phyloP scores from a whole-genome alignment of 2,329 filamentous ascomycete genomes.

The Penicillium crustosum region DNA sequence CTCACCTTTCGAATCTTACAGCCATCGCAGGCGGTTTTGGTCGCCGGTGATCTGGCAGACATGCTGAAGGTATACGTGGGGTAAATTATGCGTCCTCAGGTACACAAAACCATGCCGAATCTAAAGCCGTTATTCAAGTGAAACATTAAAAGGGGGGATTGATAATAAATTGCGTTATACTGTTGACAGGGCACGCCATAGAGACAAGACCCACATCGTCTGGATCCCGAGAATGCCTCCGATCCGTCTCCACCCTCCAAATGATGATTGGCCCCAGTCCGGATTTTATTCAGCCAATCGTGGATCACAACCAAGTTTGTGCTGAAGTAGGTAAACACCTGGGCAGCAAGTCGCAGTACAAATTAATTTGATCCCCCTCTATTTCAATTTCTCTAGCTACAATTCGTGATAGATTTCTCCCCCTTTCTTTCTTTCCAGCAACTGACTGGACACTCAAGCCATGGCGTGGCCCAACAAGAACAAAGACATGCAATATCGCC shows the following conservation, averaged over 20 bases:
- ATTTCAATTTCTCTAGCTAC: background rate
- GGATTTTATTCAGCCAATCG: background rate
- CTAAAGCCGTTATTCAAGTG: too few relatives aligned
- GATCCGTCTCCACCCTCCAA: background rate
- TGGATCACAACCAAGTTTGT: background rate
- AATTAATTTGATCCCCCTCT: background rate
- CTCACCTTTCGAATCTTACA: background rate
- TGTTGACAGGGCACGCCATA: background rate
- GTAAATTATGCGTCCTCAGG: background rate
- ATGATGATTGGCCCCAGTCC: background rate
- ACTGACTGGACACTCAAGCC: background rate
- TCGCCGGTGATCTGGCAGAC: background rate
- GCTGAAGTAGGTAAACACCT: background rate
- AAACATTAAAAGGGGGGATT: too few relatives aligned
- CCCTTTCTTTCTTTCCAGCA: too few relatives aligned
- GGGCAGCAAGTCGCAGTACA: background rate
- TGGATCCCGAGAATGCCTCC: background rate
- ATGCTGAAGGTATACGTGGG: background rate
- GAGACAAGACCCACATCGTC: background rate
- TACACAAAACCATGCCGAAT: background rate
- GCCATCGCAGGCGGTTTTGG: background rate
- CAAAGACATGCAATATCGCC: background rate
- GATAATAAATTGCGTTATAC: background rate
- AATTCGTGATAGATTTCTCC: background rate
- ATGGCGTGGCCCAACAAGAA: background rate